Base-by-base conservation (phyloP, 164 flowering plant species). In the Cinnamomum chago region DNA sequence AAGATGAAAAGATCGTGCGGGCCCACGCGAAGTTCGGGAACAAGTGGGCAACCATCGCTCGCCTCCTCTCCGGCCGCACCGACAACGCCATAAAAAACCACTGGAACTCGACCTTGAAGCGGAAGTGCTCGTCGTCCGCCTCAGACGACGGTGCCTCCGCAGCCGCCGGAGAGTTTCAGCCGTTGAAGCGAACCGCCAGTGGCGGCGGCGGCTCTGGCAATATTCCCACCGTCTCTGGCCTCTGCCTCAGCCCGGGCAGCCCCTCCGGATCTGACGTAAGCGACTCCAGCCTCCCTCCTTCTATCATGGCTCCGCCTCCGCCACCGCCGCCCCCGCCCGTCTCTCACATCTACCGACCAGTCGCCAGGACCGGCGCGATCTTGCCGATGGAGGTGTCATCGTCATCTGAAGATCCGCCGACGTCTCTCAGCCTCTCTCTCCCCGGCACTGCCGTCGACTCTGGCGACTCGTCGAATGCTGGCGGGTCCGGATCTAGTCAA, bases 41-140 rank as follows among this genome's bases (percentile, higher is more conserved):
- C 86, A 89, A 89, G 75, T 93, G 97, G 97, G 97, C 97, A 25
- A 86, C 96, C 58, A 93, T 93, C 67, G 91, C 97, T 3, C 84
- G 97, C 3, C 79, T 93, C 6, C 85, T 93, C 55, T 72, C 75
- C 14, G 98, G 98, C 13, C 88, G 98, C 18, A 91, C 98, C 15
- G 98, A 93, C 72, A 93, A 93, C 89, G 92, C 98, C 58, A 84
- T 93, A 0, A 93, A 93, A 78, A 93, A 93, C 75, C 98, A 91
- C 80, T 93, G 98, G 96, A 91, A 91, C 79, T 90, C 94, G 23
- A 90, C 97, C 5, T 83, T 91, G 3, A 92, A 94, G 82, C 75
- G 97, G 2, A 92, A 91, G 79, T 90, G 85, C 73, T 78, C 83
- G 9, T 84, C 90, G 11, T 14, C 70, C 14, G 24, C 75, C 17